Evolutionary conservation across 129 eudicot species (phyloP), one percentile per base, ranked within the genome.

Genomic region (Cynara cardunculus): DNA sequence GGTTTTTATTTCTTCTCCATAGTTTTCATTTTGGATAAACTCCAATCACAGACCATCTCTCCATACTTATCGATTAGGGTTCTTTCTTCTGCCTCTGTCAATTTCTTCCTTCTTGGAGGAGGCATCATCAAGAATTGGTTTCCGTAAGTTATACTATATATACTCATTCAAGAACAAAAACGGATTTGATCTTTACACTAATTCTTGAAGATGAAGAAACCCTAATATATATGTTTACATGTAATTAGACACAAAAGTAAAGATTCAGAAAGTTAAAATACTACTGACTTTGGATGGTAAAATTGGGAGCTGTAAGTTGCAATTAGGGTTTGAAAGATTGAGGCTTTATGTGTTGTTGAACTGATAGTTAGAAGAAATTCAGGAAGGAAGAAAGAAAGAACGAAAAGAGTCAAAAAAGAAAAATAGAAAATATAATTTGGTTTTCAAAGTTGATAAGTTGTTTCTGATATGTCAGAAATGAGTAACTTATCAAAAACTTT

Each of bases 61-160:
- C 90, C 96, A 59, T 92, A 92, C 84, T 88, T 90, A 21, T 94
- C 96, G n/a, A 94, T 94, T 49, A 94, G 74, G 74, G 91, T 94
- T 83, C 92, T 87, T 87, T 94, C 97, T 69, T 92, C 98, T 73
- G 89, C 94, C 86, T 94, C 98, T 7, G 88, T 92, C 98, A 97
- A 94, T 80, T 94, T 94, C 77, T 94, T 94, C 72, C 97, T 88
- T 71, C 92, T 88, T 13, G 93, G 88, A 77, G 84, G 98, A 79
- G 91, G 85, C 90, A 85, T 84, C 87, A 82, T n/a, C n/a, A n/a
- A n/a, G n/a, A n/a, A n/a, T n/a, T n/a, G n/a, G n/a, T n/a, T n/a
- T n/a, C n/a, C n/a, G n/a, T n/a, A n/a, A n/a, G n/a, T n/a, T n/a
- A n/a, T n/a, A 75, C 82, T 24, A 73, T 53, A 18, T 37, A 44